phyloP scores from a whole-genome alignment of 805 yeast genomes.

The Tetrapisispora arboricola region DNA sequence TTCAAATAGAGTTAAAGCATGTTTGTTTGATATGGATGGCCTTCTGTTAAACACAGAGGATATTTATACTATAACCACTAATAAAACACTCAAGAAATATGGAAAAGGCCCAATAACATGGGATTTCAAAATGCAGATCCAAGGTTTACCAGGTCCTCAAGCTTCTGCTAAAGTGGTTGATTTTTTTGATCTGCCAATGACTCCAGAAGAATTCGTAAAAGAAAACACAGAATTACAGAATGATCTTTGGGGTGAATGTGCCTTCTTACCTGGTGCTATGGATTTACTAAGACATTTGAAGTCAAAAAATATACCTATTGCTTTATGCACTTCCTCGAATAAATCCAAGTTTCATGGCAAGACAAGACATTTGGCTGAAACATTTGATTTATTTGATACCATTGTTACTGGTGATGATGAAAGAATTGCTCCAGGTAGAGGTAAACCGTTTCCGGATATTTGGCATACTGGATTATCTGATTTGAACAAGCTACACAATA shows the following conservation, averaged over 20 bases:
- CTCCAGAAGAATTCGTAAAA: conserved; percentile 53
- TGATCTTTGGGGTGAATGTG: conserved; percentile 49
- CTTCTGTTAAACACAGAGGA: conserved; percentile 86
- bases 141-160: conserved; percentile 82
- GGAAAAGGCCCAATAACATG: conserved; percentile 79
- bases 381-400: conserved; percentile 58
- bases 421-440: conserved; percentile 72
- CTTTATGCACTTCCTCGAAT: conserved; percentile 82
- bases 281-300: conserved; percentile 52
- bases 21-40: conserved; percentile 81
- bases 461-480: conserved; percentile 74
- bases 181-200: conserved; percentile 54
- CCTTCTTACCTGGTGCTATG: conserved; percentile 76
- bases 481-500: conserved; percentile 45
- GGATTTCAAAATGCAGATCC: conserved; percentile 80
- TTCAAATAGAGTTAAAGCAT: conserved; percentile 21
- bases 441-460: conserved; percentile 91
- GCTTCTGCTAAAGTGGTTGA: conserved; percentile 59
- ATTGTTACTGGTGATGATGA: conserved; percentile 84
- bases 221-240: conserved; percentile 42
- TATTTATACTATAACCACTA: conserved; percentile 70
- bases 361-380: conserved; percentile 56
- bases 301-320: conserved; percentile 57
- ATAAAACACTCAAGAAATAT: conserved; percentile 52
- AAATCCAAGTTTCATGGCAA: conserved; percentile 52